These are phyloP conservation scores for Chalciporus piperatus DNA, from an alignment of 768 basidiomycete species.

Conservation along the genomic window DNA sequence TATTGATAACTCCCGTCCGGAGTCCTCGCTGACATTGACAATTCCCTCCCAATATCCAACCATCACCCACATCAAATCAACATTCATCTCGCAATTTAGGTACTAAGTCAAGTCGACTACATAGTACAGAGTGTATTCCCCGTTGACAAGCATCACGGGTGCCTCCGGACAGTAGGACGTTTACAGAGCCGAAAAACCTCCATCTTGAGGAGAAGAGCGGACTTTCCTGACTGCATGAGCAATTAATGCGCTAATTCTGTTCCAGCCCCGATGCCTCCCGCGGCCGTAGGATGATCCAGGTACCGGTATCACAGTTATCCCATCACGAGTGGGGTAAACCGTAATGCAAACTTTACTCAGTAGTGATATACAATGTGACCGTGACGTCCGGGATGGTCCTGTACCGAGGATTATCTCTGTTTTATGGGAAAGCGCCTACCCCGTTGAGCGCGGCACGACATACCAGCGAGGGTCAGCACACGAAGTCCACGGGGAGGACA, in stretches of 20 bases:
- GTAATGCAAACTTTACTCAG: slow-evolving; percentile 24
- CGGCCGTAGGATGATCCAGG: slow-evolving; percentile 33
- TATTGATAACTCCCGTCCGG: slow-evolving; percentile 20
- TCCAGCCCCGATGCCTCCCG: slow-evolving; percentile 20
- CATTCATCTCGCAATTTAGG: background rate
- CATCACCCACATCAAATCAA: background rate
- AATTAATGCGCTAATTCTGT: slow-evolving; percentile 7
- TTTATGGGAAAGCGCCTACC: too few species aligned
- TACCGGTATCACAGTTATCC: slow-evolving; percentile 19
- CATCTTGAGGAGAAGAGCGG: background rate
- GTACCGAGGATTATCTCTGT: background rate
- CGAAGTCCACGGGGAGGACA: background rate
- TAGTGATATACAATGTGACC: too few species aligned
- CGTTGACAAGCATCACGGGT: background rate
- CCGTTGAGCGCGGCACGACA: background rate
- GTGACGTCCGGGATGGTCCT: slow-evolving; percentile 12
- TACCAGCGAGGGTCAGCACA: background rate
- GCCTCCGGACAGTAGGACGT: background rate
- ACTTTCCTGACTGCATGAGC: background rate
- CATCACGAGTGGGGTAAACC: slow-evolving; percentile 15
- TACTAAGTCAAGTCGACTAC: background rate
- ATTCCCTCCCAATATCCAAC: background rate
- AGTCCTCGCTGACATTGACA: slow-evolving; percentile 8
- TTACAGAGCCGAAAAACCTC: background rate
- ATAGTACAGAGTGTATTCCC: too few species aligned